Percentiles rank a stretch among this genome's conserved stretches.
phyloP scores from a whole-genome alignment of 495 filamentous ascomycete species.

The Penicillium ochrochloron region DNA sequence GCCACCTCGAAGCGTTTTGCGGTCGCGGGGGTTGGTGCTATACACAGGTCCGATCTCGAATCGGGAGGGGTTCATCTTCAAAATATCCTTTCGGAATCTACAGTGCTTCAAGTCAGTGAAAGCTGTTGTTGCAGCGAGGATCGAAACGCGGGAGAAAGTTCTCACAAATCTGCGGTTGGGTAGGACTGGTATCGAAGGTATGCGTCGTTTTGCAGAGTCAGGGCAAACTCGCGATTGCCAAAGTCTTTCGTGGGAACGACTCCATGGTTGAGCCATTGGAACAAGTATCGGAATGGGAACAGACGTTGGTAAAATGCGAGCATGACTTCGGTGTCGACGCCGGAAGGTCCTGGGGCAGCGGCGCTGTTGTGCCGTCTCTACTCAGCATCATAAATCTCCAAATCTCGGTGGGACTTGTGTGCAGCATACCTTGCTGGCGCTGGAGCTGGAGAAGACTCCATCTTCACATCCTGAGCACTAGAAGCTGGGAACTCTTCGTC shows the following conservation, averaged over 20 bases:
- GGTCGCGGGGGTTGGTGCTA: slow-evolving; percentile 87
- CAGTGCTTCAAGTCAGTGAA: slow-evolving; percentile 12
- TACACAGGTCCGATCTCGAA: slow-evolving; percentile 99
- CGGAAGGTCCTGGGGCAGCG: slow-evolving; percentile 35
- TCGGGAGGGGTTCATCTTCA: slow-evolving; percentile 83
- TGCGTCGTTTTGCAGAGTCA: slow-evolving; percentile 86
- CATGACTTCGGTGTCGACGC: slow-evolving; percentile 80
- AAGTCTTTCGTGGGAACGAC: slow-evolving; percentile 86
- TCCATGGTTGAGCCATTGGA: slow-evolving; percentile 98
- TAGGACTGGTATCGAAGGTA: slow-evolving; percentile 95
- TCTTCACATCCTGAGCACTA: slow-evolving; percentile 50
- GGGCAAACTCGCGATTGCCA: slow-evolving; percentile 90
- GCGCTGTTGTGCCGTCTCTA: slow-evolving; percentile 13
- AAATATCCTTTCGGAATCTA: slow-evolving; percentile 88
- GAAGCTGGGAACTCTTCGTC: slow-evolving; percentile 77
- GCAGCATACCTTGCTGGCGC: slow-evolving; percentile 46
- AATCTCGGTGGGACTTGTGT: neutral
- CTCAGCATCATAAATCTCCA: neutral
- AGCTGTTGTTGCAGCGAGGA: neutral
- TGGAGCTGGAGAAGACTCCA: slow-evolving; percentile 47
- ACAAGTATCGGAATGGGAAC: slow-evolving; percentile 93
- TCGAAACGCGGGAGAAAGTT: slow-evolving; percentile 11
- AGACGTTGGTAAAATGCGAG: slow-evolving; percentile 92
- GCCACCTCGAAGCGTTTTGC: slow-evolving; percentile 72
- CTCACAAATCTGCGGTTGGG: slow-evolving; percentile 79